These are phyloP conservation scores for Coniferiporia sulphurascens DNA, from an alignment of 1,284 basidiomycete species.

Conservation along the genomic window DNA sequence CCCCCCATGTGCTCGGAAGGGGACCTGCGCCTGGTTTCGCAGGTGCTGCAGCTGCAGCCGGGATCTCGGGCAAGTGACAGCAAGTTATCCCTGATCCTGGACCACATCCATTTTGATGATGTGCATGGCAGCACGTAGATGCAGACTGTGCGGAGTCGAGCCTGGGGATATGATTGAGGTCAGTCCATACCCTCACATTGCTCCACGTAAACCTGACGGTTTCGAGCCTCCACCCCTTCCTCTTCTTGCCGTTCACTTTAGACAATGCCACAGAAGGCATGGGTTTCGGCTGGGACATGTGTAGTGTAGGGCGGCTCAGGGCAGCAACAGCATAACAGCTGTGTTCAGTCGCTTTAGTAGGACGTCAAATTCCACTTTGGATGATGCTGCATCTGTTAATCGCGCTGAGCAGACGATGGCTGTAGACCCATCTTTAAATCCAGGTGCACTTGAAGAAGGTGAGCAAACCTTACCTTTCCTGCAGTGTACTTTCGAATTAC, in stretches of 20 bases:
- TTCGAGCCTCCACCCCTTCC: conserved; percentile 40
- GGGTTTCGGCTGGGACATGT: conserved; percentile 42
- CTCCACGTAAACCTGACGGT: conserved; percentile 73
- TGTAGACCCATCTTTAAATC: too few species aligned
- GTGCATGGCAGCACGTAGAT: conserved; percentile 15
- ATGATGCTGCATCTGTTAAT: too few species aligned
- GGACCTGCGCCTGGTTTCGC: conserved; percentile 23
- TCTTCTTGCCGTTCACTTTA: conserved; percentile 9
- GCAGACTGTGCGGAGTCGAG: conserved; percentile 38
- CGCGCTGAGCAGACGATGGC: too few species aligned
- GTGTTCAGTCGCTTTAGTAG: too few species aligned
- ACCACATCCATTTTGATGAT: too few species aligned
- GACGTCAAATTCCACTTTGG: too few species aligned
- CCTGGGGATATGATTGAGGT: conserved; percentile 60
- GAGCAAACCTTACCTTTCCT: too few species aligned
- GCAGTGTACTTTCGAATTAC: too few species aligned
- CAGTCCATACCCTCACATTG: conserved; percentile 75
- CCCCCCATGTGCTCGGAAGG: conserved; percentile 48
- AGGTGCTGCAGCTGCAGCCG: conserved; percentile 19
- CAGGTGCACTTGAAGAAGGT: too few species aligned
- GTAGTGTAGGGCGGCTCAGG: conserved; percentile 62
- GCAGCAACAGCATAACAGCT: too few species aligned
- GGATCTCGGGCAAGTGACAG: neutral
- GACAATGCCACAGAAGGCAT: conserved; percentile 24
- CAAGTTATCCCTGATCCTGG: too few species aligned